Conservation (phyloP, 192 early-diverging fungal species). For the Coemansia sp. region DNA sequence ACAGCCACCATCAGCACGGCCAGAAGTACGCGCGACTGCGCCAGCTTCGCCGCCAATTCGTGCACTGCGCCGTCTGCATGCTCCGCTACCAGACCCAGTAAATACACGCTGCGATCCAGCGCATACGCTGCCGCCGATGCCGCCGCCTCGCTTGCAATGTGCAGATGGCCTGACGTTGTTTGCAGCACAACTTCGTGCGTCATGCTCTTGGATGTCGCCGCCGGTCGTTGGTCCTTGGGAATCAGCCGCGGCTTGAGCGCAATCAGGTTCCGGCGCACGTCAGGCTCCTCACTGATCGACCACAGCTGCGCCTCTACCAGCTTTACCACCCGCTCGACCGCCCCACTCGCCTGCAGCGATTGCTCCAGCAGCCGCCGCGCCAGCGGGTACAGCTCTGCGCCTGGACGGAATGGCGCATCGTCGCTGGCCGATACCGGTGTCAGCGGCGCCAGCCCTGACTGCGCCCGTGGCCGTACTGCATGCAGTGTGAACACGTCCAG, state of each 20-base stretch:
- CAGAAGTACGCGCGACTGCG: conserved; percentile 24
- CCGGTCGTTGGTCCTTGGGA: conserved; percentile 37
- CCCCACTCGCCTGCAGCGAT: conserved; percentile 4
- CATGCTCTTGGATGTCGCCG: neutral
- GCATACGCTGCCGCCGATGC: conserved; percentile 41
- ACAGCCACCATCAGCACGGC: conserved; percentile 28
- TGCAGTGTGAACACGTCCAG: conserved; percentile 40
- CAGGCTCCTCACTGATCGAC: conserved; percentile 36
- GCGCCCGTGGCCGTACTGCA: conserved; percentile 18
- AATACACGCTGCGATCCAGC: conserved; percentile 24
- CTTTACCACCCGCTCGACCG: neutral
- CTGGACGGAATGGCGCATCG: conserved; percentile 28
- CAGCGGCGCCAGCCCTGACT: conserved; percentile 9
- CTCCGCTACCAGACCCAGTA: conserved; percentile 17
- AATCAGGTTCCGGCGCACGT: conserved; percentile 33
- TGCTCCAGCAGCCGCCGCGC: conserved; percentile 9
- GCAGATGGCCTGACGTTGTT: conserved; percentile 26
- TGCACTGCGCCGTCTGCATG: neutral
- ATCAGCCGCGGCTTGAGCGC: conserved; percentile 41
- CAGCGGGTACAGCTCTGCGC: conserved; percentile 33
- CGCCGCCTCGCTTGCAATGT: conserved; percentile 16
- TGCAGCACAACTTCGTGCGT: conserved; percentile 22
- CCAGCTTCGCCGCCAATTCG: conserved; percentile 10
- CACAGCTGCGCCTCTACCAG: conserved; percentile 30
- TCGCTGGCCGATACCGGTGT: conserved; percentile 1